Evolutionary conservation across 495 filamentous ascomycete species (phyloP), one percentile per base, ranked within the genome.

Genomic region (Daldinia loculata): DNA sequence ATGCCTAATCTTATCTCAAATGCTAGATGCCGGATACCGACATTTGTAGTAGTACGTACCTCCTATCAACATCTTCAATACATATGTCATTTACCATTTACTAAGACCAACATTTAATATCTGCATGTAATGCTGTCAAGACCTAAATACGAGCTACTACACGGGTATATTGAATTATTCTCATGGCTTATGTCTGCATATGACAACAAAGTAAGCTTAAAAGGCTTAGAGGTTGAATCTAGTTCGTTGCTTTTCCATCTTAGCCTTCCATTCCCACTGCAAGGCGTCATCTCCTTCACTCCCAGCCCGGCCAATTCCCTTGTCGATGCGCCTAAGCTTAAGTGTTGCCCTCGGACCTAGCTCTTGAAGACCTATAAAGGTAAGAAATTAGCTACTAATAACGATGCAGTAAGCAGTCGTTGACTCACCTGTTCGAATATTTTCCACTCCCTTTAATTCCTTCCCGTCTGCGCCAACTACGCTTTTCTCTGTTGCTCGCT

Each of bases 181-280:
- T 24, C 43, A 48, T 24, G 19, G 43, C 17, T 48, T 48, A 48
- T 48, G 9, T 6, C 17, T 48, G 9, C 43, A 48, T 24, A 8
- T 22, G 43, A 48, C 43, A 48, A 11, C 19, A 24, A 48, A 48
- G 43, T 48, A 48, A 48, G 43, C 43, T 22, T 22, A 2, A 22
- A 22, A 6, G 53, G 14, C 22, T 76, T 83, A 98, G 62, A 98
- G 84, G 77, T 95, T 93, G 79, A 98, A 99, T 81, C 90, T 91
- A 64, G 94, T 99, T 74, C 95, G 85, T 80, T 90, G 79, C 83
- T 97, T 98, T 83, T 99, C 95, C 90, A 94, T 94, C 78, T 87
- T 86, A 4, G 90, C 90, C 82, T 95, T 93, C 95, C 95, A 98
- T 76, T 95, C 87, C 94, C 95, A 98, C 72, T 89, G 87, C n/a